Evolutionary conservation across 208 protist genomes (phyloP).

Genomic region (Leishmania martiniquensis): DNA sequence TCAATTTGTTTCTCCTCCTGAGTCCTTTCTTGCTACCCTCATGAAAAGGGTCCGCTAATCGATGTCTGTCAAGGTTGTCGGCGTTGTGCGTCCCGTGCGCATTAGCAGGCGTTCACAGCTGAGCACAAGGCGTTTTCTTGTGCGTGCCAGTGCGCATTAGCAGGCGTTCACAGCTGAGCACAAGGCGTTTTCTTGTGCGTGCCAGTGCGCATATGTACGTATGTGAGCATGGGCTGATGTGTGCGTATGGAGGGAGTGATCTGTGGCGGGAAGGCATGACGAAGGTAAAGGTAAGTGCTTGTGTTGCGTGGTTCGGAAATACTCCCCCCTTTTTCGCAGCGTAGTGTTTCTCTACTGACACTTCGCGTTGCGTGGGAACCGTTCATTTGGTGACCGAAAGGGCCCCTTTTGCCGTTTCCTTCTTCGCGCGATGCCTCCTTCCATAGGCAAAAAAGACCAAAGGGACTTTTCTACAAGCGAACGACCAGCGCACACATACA

Average conservation of each 20-base stretch:
- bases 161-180: neutral
- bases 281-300: neutral
- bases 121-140: neutral
- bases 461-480: neutral
- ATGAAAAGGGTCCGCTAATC: conserved; percentile 3
- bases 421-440: conserved; percentile 1
- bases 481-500: neutral
- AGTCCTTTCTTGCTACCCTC: conserved; percentile 3
- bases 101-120: neutral
- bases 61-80: neutral
- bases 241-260: neutral
- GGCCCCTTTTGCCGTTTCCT: neutral
- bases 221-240: neutral
- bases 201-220: neutral
- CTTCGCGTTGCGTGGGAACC: neutral
- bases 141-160: neutral
- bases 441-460: neutral
- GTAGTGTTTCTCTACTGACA: conserved; percentile 14
- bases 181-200: neutral
- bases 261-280: neutral
- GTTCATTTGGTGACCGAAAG: conserved; percentile 5
- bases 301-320: conserved; percentile 5
- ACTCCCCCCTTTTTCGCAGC: neutral
- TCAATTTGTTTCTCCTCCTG: conserved; percentile 10
- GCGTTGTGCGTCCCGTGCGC: neutral